Evolutionary conservation across 768 basidiomycete genomes (phyloP).

Genomic region (Phaffia tasmanica): DNA sequence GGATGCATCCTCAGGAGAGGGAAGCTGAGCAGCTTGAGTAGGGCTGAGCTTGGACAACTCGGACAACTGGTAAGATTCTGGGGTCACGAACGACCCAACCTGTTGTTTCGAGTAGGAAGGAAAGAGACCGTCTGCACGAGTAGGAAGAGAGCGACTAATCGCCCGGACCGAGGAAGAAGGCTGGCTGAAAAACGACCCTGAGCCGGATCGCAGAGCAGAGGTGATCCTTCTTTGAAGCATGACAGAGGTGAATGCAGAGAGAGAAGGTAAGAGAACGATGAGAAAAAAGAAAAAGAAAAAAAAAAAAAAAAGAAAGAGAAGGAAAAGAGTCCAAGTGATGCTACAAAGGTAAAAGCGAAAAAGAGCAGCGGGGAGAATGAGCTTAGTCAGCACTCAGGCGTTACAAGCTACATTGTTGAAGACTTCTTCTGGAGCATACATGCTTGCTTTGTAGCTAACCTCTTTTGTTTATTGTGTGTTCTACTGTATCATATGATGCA

Average conservation of each 20-base stretch:
- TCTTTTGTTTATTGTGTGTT: too few species aligned
- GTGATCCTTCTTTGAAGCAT: too few species aligned
- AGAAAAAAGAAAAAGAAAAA: background rate
- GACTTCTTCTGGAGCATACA: too few species aligned
- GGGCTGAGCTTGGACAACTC: background rate
- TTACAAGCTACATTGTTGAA: too few species aligned
- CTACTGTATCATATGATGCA: too few species aligned
- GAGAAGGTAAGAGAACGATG: background rate
- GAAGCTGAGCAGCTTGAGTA: background rate
- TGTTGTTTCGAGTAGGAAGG: conserved; percentile 4
- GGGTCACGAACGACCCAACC: background rate
- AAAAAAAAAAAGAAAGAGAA: background rate
- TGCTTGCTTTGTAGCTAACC: too few species aligned
- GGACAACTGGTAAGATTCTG: background rate
- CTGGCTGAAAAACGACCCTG: background rate
- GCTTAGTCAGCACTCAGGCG: too few species aligned
- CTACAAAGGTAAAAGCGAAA: too few species aligned
- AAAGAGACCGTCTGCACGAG: conserved; percentile 10
- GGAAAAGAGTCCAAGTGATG: background rate
- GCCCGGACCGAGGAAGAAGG: conserved; percentile 1
- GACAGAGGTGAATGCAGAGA: background rate
- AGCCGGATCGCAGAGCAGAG: background rate
- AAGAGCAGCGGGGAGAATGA: too few species aligned
- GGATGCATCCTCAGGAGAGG: background rate
- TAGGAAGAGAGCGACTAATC: background rate